Evolutionary conservation across 2,329 filamentous ascomycete genomes (phyloP), one percentile per base, ranked within the genome.

Genomic region (Sarocladiaceae sp.): DNA sequence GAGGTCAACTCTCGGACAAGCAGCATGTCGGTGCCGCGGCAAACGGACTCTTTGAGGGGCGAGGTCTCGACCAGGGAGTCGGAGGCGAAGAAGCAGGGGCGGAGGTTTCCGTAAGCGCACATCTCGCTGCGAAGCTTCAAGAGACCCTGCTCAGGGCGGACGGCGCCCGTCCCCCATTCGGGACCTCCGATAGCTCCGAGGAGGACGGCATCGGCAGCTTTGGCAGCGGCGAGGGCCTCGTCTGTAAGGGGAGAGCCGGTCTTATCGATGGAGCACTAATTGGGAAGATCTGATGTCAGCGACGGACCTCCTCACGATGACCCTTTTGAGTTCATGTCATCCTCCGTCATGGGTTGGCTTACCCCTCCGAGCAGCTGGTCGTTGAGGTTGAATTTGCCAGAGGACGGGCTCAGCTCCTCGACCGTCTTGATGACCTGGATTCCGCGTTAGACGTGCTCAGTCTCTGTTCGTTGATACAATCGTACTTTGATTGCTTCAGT

Each of bases 141-240:
- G 58, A 95, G 81, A 48, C 88, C 89, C 69, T 95, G 88, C 64
- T 96, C 90, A 3, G 90, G 90, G 43, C 90, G 86, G 55, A 98
- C 93, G 58, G 93, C 93, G 53, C 93, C 87, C 19, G 88, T 91
- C 49, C 89, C 89, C 88, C 89, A 96, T 87, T 95, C 68, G 11
- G 90, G 90, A 18, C 90, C 90, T 54, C 90, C 90, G 58, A 95
- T 91, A 53, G 90, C 88, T 53, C 89, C 93, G 63, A 98, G 98
- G 44, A 98, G 81, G 41, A 91, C 93, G 58, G 90, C 93, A 64
- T 98, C 87, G 89, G 70, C 93, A 98, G 68, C 95, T 89, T 54
- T 80, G 79, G 69, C 86, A 85, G 51, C 98, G 78, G n/a, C 83
- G 56, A 98, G 86, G 1, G 93, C 98, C 67, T 82, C 82, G 54